A percentile compares a stretch with the other conserved stretches of the same genome.
Evolutionary conservation across 2,329 filamentous ascomycete genomes (phyloP).

Genomic region (Camillea tinctor): DNA sequence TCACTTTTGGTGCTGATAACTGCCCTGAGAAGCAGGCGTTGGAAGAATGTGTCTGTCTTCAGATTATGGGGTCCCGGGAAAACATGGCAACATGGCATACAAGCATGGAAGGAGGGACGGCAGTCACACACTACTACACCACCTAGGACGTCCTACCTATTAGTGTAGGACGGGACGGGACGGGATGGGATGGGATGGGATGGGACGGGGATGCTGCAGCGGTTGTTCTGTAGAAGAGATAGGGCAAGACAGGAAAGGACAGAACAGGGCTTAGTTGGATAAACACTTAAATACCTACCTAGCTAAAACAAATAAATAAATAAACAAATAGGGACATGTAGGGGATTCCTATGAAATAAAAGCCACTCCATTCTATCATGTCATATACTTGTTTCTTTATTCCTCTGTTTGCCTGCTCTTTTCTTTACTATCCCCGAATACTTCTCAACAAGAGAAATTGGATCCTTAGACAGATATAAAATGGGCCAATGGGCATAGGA

Average conservation of each 20-base stretch:
- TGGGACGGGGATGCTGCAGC: too few species aligned
- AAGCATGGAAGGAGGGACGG: neutral
- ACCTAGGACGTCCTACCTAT: too few species aligned
- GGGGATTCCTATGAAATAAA: neutral
- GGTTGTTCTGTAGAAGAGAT: neutral
- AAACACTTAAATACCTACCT: neutral
- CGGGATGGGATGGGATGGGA: too few species aligned
- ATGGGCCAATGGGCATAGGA: too few species aligned
- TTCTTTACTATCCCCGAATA: neutral
- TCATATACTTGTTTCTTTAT: neutral
- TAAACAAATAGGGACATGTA: neutral
- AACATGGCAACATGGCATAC: neutral
- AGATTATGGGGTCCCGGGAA: neutral
- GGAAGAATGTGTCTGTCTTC: neutral
- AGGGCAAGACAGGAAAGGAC: too few species aligned
- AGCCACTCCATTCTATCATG: neutral
- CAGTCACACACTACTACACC: too few species aligned
- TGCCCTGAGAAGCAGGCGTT: neutral
- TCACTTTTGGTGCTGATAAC: neutral
- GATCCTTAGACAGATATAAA: too few species aligned
- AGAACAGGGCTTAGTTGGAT: neutral
- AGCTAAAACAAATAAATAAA: neutral
- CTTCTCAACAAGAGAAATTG: too few species aligned
- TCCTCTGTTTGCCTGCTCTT: neutral
- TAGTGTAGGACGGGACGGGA: too few species aligned